Conservation (phyloP, 202 grass and related monocot genomes). For the Hordeum pubiflorum region DNA sequence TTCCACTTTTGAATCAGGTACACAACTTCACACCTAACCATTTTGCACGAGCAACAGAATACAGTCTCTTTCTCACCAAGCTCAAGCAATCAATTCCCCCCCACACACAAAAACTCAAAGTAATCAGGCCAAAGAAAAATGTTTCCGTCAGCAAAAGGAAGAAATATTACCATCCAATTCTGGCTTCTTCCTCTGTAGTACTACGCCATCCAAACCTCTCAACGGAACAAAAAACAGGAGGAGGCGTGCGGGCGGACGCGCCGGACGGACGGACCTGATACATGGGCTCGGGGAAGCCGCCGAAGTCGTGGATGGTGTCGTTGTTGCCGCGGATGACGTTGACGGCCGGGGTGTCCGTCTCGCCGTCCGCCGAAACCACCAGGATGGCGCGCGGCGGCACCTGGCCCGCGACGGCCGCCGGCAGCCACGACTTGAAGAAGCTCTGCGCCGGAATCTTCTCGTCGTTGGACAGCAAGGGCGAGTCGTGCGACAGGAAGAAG, state of each 20-base stretch:
- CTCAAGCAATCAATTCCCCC: no score
- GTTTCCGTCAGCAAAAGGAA: no score
- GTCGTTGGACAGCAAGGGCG: constrained; percentile 50
- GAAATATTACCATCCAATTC: no score
- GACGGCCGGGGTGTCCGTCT: constrained; percentile 45
- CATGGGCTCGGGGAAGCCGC: constrained; percentile 52
- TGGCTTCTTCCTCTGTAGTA: no score
- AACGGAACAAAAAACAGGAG: neutral
- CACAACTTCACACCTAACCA: no score
- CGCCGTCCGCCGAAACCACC: constrained; percentile 63
- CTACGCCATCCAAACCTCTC: neutral
- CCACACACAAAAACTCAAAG: no score
- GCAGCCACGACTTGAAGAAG: constrained; percentile 63
- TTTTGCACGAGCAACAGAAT: no score
- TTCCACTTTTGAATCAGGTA: no score
- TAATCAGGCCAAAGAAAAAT: no score
- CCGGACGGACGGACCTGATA: constrained; percentile 36
- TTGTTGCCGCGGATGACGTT: constrained; percentile 45
- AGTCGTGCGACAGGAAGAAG: constrained; percentile 75
- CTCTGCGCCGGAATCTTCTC: constrained; percentile 36
- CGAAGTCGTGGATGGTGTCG: constrained; percentile 62
- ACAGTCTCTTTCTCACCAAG: no score
- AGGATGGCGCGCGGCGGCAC: constrained; percentile 53
- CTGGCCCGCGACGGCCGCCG: constrained; percentile 24
- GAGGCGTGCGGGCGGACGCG: no score